Percentiles rank a stretch among this genome's conserved stretches.
Evolutionary conservation across 2,329 filamentous ascomycete genomes (phyloP).

Genomic region (Elsinoe batatas): DNA sequence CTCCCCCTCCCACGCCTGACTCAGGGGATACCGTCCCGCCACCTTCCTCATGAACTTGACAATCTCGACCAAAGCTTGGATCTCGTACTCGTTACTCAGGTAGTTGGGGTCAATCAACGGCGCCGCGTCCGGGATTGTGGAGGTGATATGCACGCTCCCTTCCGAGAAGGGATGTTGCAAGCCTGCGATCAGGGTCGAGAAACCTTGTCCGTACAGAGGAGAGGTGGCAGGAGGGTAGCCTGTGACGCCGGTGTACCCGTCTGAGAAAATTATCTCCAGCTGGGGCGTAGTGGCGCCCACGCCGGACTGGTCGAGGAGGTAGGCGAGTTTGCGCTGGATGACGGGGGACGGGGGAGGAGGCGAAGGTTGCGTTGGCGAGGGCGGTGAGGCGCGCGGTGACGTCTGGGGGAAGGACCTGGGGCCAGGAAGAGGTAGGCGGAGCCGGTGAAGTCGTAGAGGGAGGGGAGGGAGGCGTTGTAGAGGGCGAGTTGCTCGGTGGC

Average conservation of each 20-base stretch:
- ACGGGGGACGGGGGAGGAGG: slow-evolving; percentile 23
- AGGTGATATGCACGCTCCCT: slow-evolving; percentile 24
- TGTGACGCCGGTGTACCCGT: slow-evolving; percentile 36
- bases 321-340: slow-evolving; percentile 32
- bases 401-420: slow-evolving; percentile 27
- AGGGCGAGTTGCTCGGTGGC: slow-evolving; percentile 71
- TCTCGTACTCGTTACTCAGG: slow-evolving; percentile 4
- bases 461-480: slow-evolving; percentile 45
- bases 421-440: slow-evolving; percentile 36
- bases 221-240: slow-evolving; percentile 27
- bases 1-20: slow-evolving; percentile 12
- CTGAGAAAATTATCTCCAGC: slow-evolving; percentile 36
- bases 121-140: slow-evolving; percentile 14
- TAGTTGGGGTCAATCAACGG: slow-evolving; percentile 24
- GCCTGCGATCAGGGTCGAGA: slow-evolving; percentile 17
- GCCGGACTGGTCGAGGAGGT: slow-evolving; percentile 23
- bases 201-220: slow-evolving; percentile 23
- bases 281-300: slow-evolving; percentile 28
- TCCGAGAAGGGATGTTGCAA: slow-evolving; percentile 31
- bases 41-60: neutral
- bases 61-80: neutral
- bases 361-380: slow-evolving; percentile 27
- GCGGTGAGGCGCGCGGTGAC: slow-evolving; percentile 20
- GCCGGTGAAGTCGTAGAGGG: slow-evolving; percentile 33
- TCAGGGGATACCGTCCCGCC: neutral